Conservation (phyloP, 495 filamentous ascomycete genomes). For the Aspergillus coremiiformis region DNA sequence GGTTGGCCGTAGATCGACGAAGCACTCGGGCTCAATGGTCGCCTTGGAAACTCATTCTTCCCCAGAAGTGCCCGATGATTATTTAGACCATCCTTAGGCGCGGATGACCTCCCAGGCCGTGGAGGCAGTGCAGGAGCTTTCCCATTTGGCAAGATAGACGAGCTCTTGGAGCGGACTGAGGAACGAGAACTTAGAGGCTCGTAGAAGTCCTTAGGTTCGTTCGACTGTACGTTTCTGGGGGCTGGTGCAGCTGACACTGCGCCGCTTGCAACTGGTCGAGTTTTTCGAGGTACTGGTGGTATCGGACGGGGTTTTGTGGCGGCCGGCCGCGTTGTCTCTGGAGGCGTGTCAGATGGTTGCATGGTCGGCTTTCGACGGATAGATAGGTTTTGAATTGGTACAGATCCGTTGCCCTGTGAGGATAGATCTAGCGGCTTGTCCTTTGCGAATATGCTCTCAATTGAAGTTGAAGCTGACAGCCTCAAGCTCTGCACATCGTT, state of each 20-base stretch:
- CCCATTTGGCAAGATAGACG: conserved; percentile 13
- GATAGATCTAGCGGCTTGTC: background rate
- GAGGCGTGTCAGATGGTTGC: background rate
- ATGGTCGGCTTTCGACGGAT: conserved; percentile 7
- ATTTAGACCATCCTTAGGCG: conserved; percentile 6
- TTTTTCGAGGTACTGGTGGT: conserved; percentile 14
- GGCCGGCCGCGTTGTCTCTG: conserved; percentile 4
- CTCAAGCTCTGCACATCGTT: conserved; percentile 1
- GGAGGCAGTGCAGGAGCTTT: conserved; percentile 18
- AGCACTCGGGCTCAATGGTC: conserved; percentile 22
- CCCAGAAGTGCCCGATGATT: conserved; percentile 10
- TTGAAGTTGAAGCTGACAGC: conserved; percentile 7
- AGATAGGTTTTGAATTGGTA: background rate
- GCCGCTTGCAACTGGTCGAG: background rate
- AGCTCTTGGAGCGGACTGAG: conserved; percentile 8
- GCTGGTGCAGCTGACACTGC: background rate
- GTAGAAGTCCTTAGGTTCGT: background rate
- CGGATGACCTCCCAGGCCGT: conserved; percentile 14
- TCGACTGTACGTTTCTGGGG: background rate
- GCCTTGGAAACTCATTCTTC: conserved; percentile 7
- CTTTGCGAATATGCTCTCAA: conserved; percentile 1
- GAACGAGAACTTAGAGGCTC: conserved; percentile 11
- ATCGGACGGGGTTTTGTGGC: conserved; percentile 12
- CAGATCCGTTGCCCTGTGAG: background rate
- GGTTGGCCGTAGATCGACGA: conserved; percentile 22